Conservation (phyloP, 164 flowering plant species). For the Akebia trifoliata region DNA sequence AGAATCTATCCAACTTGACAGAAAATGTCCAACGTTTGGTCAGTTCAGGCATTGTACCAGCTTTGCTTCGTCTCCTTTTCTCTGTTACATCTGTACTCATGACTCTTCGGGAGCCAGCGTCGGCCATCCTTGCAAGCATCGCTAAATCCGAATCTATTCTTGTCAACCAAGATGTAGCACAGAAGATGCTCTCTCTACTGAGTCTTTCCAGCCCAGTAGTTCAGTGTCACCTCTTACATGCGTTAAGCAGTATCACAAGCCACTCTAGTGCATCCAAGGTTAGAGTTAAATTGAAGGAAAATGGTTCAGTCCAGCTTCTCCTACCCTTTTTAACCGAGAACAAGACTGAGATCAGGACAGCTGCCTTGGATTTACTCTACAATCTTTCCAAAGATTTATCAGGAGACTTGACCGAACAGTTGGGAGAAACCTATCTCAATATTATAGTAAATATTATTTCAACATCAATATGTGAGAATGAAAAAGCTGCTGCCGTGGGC, state of each 20-base stretch:
- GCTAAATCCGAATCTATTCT: constrained; percentile 67
- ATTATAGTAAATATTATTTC: constrained; percentile 38
- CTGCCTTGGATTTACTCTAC: constrained; percentile 48
- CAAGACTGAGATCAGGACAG: constrained; percentile 36
- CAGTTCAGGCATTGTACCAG: constrained; percentile 46
- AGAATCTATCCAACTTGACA: constrained; percentile 40
- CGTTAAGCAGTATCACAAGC: constrained; percentile 55
- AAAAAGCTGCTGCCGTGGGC: constrained; percentile 68
- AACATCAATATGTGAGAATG: constrained; percentile 38
- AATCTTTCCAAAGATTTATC: constrained; percentile 50
- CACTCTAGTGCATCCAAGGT: constrained; percentile 55
- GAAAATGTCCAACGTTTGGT: constrained; percentile 48
- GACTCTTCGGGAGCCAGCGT: constrained; percentile 90
- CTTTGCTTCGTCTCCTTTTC: constrained; percentile 84
- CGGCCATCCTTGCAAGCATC: constrained; percentile 75
- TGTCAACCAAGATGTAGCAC: constrained; percentile 54
- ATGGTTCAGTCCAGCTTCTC: constrained; percentile 66
- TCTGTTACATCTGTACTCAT: constrained; percentile 83
- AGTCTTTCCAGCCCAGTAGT: constrained; percentile 58
- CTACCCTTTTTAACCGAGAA: constrained; percentile 55
- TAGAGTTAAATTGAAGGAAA: constrained; percentile 60
- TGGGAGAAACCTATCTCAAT: constrained; percentile 40
- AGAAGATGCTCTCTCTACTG: constrained; percentile 77
- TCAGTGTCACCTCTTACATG: constrained; percentile 60
- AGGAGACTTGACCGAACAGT: constrained; percentile 47